Conservation (phyloP, 2,329 filamentous ascomycete species). For the Ceratocystis huliohia region DNA sequence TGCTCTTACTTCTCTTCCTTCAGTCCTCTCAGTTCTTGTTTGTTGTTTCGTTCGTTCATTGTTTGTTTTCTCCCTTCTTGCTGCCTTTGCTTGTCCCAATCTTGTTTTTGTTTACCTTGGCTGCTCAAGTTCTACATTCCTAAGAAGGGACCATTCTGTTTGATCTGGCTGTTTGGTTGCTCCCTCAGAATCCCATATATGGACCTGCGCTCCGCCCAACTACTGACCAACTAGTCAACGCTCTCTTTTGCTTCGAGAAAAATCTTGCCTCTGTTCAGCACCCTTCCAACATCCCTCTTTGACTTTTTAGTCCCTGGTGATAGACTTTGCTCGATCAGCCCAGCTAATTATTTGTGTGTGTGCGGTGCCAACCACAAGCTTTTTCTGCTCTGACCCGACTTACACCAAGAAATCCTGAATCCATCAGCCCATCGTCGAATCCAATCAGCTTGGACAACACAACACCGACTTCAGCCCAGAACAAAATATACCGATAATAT, state of each 20-base stretch:
- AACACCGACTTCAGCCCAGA: neutral
- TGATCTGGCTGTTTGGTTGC: slow-evolving; percentile 2
- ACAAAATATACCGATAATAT: neutral
- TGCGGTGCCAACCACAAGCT: neutral
- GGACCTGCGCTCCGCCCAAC: neutral
- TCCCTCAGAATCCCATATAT: slow-evolving; percentile 9
- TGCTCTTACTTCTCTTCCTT: neutral
- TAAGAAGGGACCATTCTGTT: neutral
- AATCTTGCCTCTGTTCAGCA: neutral
- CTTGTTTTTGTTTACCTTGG: neutral
- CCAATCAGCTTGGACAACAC: neutral
- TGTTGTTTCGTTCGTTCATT: slow-evolving; percentile 1
- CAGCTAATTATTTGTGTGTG: too few species aligned
- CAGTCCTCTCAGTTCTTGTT: neutral
- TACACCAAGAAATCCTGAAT: neutral
- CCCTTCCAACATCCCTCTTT: neutral
- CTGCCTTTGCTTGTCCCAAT: neutral
- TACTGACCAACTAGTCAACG: too few species aligned
- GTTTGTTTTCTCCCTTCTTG: slow-evolving; percentile 4
- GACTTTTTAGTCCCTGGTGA: too few species aligned
- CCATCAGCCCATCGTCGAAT: neutral
- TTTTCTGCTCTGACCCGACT: neutral
- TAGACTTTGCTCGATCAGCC: too few species aligned
- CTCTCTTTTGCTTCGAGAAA: neutral
- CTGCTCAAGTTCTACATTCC: neutral